A percentile compares a stretch with the other conserved stretches of the same genome.
Evolutionary conservation across 805 yeast genomes (phyloP).

Genomic region (Starmerella etchellsii): DNA sequence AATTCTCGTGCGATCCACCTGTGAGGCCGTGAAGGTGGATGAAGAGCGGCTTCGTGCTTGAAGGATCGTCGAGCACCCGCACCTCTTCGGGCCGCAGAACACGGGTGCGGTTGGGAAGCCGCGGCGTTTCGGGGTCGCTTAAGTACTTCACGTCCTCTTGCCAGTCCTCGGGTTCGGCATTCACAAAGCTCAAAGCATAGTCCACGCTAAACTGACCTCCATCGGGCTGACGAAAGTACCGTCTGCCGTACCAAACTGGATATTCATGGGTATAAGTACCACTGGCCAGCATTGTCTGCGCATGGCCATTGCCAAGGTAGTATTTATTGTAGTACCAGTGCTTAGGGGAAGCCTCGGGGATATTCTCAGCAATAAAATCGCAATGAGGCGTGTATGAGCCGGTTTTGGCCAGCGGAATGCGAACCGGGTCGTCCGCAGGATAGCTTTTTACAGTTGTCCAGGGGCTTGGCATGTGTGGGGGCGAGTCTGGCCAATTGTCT

Average conservation of each 20-base stretch:
- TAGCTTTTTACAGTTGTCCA: constrained; percentile 16
- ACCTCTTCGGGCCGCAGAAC: constrained; percentile 39
- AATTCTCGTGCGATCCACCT: constrained; percentile 76
- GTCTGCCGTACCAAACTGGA: constrained; percentile 60
- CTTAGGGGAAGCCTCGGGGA: constrained; percentile 38
- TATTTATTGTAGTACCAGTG: constrained; percentile 50
- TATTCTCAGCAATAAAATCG: constrained; percentile 26
- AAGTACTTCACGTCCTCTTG: constrained; percentile 22
- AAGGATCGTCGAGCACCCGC: constrained; percentile 22
- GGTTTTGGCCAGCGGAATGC: constrained; percentile 7
- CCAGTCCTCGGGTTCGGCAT: constrained; percentile 28
- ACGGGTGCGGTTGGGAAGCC: constrained; percentile 42
- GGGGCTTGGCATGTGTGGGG: background rate
- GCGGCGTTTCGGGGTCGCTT: constrained; percentile 26
- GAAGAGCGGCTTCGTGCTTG: constrained; percentile 42
- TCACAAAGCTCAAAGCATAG: constrained; percentile 38
- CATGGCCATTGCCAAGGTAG: constrained; percentile 51
- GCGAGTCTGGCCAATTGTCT: too few species aligned
- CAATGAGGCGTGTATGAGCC: background rate
- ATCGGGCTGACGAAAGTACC: constrained; percentile 52
- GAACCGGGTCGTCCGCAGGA: constrained; percentile 15
- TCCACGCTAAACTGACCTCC: constrained; percentile 67
- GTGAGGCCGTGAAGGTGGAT: constrained; percentile 64
- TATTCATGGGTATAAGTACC: constrained; percentile 41
- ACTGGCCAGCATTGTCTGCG: constrained; percentile 65